Base-by-base conservation (phyloP, 306 rosid genomes). In the Heteromeles arbutifolia region DNA sequence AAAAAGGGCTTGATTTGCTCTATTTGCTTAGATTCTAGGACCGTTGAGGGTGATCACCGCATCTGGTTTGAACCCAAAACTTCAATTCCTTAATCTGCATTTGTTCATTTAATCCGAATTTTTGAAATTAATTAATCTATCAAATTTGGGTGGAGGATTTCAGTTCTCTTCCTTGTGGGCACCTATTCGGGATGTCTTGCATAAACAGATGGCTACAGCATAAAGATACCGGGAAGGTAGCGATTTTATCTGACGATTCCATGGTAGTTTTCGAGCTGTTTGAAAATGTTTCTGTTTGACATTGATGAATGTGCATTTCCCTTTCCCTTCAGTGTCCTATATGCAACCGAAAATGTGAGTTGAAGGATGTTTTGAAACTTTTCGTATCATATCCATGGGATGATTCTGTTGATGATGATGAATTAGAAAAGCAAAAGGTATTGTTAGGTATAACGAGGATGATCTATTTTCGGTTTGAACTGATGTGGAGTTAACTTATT, bases 21-120 rank as follows among this genome's bases (percentile, higher is more conserved):
- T 9, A 94, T 94, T 74, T 94, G 96, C 81, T 78, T 94, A 94
- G 95, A 94, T 5, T 82, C 83, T 70, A 91, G 94, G 98, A 87
- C 94, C 79, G 37, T 37, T 44, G 64, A 79, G 41, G 97, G 97
- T 17, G 91, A 74, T 43, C 98, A 94, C 69, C 87, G 83, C 74
- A 82, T 91, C 74, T 86, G 98, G 98, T 90, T 65, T 11, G 67
- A 25, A 14, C 67, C 44, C 44, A 8, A 37, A 39, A 39, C 44
- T 39, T 39, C 44, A 39, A 39, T 9, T 39, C 5, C 43, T n/a
- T 56, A 4, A 34, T 34, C 9, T 34, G 39, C 53, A 15, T 3
- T 24, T 74, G 21, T 19, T 50, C 8, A 5, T 15, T 50, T 19
- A 50, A 13, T 57, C 13, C 1, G 5, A 57, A 57, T 10, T 22